A percentile compares a stretch with the other conserved stretches of the same genome.
Conservation (phyloP, 352 stramenopile species). For the Halophytophthora polymorphica region DNA sequence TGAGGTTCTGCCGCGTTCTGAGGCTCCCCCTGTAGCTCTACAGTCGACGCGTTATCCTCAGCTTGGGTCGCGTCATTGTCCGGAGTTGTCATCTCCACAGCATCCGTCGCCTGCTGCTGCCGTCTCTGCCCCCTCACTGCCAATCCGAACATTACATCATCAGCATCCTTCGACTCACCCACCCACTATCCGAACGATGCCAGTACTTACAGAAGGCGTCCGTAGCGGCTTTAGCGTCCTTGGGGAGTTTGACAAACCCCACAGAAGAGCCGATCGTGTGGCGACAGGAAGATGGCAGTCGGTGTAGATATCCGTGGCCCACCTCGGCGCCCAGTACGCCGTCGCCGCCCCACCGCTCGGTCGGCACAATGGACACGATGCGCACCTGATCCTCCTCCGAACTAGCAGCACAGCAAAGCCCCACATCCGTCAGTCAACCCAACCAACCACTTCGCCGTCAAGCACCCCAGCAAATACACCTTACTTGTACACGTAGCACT, state of each 20-base stretch:
- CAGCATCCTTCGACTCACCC: neutral
- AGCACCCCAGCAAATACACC: conserved; percentile 6
- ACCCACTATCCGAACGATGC: too few relatives aligned
- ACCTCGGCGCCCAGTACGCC: conserved; percentile 94
- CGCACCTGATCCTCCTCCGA: conserved; percentile 91
- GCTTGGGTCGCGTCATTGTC: neutral
- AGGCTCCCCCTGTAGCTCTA: neutral
- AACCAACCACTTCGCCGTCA: neutral
- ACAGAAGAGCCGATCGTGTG: conserved; percentile 61
- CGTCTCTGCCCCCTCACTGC: neutral
- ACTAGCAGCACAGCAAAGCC: conserved; percentile 21
- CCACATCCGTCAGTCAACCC: neutral
- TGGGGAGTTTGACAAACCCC: conserved; percentile 75
- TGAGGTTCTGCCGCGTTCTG: neutral
- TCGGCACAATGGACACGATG: conserved; percentile 84
- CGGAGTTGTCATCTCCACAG: neutral
- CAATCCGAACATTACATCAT: neutral
- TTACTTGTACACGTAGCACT: conserved; percentile 98
- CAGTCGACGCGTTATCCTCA: too few relatives aligned
- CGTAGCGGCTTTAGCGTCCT: conserved; percentile 67
- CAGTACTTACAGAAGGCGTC: conserved; percentile 69
- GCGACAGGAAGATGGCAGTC: conserved; percentile 78
- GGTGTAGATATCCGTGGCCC: conserved; percentile 94
- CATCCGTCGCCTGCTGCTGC: neutral
- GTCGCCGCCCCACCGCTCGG: conserved; percentile 85